Evolutionary conservation across 164 flowering plant species (phyloP).

Genomic region (Annona cherimola): DNA sequence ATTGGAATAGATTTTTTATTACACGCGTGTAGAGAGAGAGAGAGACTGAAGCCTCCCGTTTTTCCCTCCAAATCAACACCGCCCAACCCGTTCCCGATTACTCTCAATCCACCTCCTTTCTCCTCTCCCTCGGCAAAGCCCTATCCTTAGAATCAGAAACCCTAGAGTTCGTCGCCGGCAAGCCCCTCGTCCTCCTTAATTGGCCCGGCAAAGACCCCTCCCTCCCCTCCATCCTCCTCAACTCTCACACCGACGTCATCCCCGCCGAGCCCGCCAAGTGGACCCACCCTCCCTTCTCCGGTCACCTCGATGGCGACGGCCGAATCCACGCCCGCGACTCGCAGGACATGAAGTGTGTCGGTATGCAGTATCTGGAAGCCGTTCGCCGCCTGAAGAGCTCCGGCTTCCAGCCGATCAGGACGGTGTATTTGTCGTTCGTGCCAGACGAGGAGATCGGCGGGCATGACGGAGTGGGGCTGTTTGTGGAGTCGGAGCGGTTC

Average conservation of each 20-base stretch:
- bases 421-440: conserved; percentile 66
- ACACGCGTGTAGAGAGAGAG: too few species aligned
- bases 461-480: conserved; percentile 69
- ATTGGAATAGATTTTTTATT: too few species aligned
- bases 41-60: too few species aligned
- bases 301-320: conserved; percentile 52
- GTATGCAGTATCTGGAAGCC: conserved; percentile 92
- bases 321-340: conserved; percentile 79
- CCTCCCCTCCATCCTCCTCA: conserved; percentile 68
- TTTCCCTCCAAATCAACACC: conserved; percentile 77
- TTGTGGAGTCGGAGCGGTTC: conserved; percentile 53
- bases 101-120: conserved; percentile 52
- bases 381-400: conserved; percentile 52
- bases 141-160: conserved; percentile 48
- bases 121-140: conserved; percentile 59
- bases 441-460: conserved; percentile 99
- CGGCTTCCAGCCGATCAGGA: conserved; percentile 60
- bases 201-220: conserved; percentile 68
- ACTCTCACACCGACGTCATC: conserved; percentile 95
- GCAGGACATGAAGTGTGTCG: conserved; percentile 99
- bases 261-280: conserved; percentile 72
- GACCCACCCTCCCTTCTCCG: conserved; percentile 68
- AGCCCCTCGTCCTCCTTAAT: conserved; percentile 72
- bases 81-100: conserved; percentile 81
- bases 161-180: conserved; percentile 59